Evolutionary conservation across 2,329 filamentous ascomycete species (phyloP).

Genomic region (Colletotrichum lindemuthianum): DNA sequence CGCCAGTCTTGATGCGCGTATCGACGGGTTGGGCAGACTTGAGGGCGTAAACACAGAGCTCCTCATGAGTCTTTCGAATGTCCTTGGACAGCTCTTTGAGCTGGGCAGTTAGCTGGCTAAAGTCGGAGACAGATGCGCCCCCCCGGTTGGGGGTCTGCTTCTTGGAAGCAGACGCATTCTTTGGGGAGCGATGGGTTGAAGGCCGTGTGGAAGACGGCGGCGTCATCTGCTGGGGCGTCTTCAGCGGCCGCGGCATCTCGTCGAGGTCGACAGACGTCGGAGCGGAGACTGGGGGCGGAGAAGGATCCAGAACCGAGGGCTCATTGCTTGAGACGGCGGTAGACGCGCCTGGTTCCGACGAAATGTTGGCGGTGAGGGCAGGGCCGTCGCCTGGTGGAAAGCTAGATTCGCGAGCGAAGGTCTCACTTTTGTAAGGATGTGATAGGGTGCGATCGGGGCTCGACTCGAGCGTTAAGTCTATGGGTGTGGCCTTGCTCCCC

Average conservation of each 20-base stretch:
- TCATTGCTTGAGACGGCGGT: slow-evolving; percentile 35
- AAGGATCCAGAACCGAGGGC: slow-evolving; percentile 31
- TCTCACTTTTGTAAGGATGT: too few species aligned
- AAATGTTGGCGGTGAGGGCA: slow-evolving; percentile 3
- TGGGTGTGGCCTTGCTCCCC: background rate
- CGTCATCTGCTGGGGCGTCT: slow-evolving; percentile 25
- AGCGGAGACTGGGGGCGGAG: slow-evolving; percentile 29
- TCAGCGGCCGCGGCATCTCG: slow-evolving; percentile 30
- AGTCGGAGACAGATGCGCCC: slow-evolving; percentile 49
- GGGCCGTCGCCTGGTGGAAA: slow-evolving; percentile 14
- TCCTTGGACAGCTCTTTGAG: slow-evolving; percentile 48
- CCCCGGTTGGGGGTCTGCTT: slow-evolving; percentile 47
- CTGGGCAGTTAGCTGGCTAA: slow-evolving; percentile 44
- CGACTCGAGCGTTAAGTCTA: slow-evolving; percentile 29
- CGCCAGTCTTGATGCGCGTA: slow-evolving; percentile 52
- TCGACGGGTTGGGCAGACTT: slow-evolving; percentile 54
- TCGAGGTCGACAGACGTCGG: slow-evolving; percentile 34
- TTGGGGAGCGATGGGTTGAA: slow-evolving; percentile 42
- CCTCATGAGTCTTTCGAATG: slow-evolving; percentile 57
- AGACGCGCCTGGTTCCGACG: slow-evolving; percentile 31
- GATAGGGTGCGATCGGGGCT: background rate
- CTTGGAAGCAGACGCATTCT: slow-evolving; percentile 28
- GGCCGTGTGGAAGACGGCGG: slow-evolving; percentile 33
- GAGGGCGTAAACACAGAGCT: slow-evolving; percentile 56
- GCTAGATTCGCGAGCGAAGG: background rate